Base-by-base conservation (phyloP, 805 yeast genomes). In the Wickerhamiella allomyrinae region DNA sequence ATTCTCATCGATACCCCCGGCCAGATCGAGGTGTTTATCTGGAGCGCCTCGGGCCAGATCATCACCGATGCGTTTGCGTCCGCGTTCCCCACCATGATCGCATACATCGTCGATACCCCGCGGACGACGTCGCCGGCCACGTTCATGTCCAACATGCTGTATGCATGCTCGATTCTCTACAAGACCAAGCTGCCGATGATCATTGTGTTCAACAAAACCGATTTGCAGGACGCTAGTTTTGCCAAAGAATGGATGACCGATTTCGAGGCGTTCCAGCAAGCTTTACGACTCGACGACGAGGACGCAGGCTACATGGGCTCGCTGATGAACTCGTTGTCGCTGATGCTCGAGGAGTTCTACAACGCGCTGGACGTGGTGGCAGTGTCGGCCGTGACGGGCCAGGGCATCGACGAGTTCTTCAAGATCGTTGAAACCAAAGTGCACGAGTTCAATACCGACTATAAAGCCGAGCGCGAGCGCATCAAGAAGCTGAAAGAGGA, bases 231-330 rank as follows among this genome's bases (percentile, higher is more conserved):
- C 45, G 83, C 93, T 0, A 79, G 73, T 39, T 86, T 87, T 63
- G 96, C 95, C 19, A 77, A 76, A 56, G 93, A 84, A 50, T 91
- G 99, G 99, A 85, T 91, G 96, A 74, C 79, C 2, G 98, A 91
- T 62, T 91, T 91, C 60, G 96, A 89, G 60, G 69, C 76, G 13
- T 91, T 91, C 67, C 97, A 89, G 60, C 65, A 62, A 19, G 94
- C 94, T 1, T 65, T 89, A 43, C 69, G 70, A 48, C 67, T 69
- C 24, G 80, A 79, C 57, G 76, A 76, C 46, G 86, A 81, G 37
- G 67, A 66, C 31, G 77, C 89, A 2, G 95, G 95, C 2, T 91
- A 91, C 60, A 91, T 91, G 98, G 75, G 83, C 41, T 84, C 95
- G 1, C 67, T 91, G 41, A 83, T 91, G 46, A 91, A 87, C 59